Conservation (phyloP, 2,329 filamentous ascomycete genomes). For the Fusarium papillatum region DNA sequence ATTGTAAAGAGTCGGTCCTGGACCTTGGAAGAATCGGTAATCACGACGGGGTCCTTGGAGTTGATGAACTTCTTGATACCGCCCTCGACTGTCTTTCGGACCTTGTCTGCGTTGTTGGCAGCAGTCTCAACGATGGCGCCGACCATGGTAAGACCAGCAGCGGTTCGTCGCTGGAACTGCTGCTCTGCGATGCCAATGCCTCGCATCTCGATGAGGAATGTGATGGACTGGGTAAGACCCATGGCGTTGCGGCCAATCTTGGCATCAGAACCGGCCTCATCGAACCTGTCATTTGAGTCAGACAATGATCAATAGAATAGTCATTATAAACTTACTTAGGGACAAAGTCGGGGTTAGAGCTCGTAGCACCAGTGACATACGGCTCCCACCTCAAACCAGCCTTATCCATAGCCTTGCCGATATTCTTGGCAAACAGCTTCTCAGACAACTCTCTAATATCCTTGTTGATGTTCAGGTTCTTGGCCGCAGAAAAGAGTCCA, state of each 20-base stretch:
- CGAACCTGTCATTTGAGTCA: slow-evolving; percentile 23
- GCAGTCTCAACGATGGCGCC: slow-evolving; percentile 46
- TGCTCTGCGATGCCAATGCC: slow-evolving; percentile 48
- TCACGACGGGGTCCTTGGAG: slow-evolving; percentile 44
- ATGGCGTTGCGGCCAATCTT: slow-evolving; percentile 49
- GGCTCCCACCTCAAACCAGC: slow-evolving; percentile 46
- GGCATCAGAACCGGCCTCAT: slow-evolving; percentile 46
- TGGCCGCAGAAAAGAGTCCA: slow-evolving; percentile 49
- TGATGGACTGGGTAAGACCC: slow-evolving; percentile 45
- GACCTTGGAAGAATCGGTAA: slow-evolving; percentile 43
- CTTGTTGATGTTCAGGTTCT: slow-evolving; percentile 50
- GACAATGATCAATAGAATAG: accelerated
- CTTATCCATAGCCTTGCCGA: slow-evolving; percentile 46
- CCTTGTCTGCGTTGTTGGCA: slow-evolving; percentile 43
- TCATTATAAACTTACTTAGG: neutral
- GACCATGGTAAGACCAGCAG: slow-evolving; percentile 44
- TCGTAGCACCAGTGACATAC: slow-evolving; percentile 43
- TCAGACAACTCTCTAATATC: slow-evolving; percentile 47
- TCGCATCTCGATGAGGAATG: slow-evolving; percentile 48
- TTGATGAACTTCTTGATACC: slow-evolving; percentile 45
- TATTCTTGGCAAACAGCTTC: slow-evolving; percentile 43
- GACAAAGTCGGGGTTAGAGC: slow-evolving; percentile 22
- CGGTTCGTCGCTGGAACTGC: slow-evolving; percentile 47
- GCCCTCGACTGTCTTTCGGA: slow-evolving; percentile 41
- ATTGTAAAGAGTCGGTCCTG: slow-evolving; percentile 41